Conservation (phyloP, 768 basidiomycete genomes). For the Infundibulicybe gibba region DNA sequence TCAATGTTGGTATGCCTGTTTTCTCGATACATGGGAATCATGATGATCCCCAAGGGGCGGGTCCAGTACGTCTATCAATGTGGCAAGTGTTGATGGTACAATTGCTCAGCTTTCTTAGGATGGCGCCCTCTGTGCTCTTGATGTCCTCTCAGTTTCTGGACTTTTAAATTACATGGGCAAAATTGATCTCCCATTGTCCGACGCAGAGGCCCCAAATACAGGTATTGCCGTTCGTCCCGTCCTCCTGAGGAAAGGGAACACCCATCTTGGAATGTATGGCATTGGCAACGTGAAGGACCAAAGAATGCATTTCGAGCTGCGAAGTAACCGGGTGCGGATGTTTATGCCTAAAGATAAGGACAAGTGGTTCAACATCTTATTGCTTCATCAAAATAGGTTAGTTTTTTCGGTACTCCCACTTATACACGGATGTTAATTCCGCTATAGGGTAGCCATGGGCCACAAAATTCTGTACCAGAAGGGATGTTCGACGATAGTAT, state of each 20-base stretch:
- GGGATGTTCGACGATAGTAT: slow-evolving; percentile 96
- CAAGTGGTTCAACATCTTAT: slow-evolving; percentile 91
- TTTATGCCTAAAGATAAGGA: slow-evolving; percentile 91
- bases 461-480: slow-evolving; percentile 93
- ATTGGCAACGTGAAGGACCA: slow-evolving; percentile 96
- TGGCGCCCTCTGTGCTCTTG: slow-evolving; percentile 93
- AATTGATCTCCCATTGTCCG: slow-evolving; percentile 78
- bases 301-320: slow-evolving; percentile 93
- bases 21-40: slow-evolving; percentile 99
- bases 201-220: slow-evolving; percentile 57
- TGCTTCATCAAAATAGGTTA: slow-evolving; percentile 96
- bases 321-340: slow-evolving; percentile 94
- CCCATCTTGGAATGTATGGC: slow-evolving; percentile 89
- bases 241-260: slow-evolving; percentile 85
- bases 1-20: slow-evolving; percentile 94
- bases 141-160: slow-evolving; percentile 91
- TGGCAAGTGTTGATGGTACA: background rate
- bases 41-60: slow-evolving; percentile 97
- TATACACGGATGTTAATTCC: background rate
- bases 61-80: slow-evolving; percentile 55
- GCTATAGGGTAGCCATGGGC: slow-evolving; percentile 86
- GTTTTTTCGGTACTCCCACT: slow-evolving; percentile 12
- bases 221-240: slow-evolving; percentile 89
- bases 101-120: slow-evolving; percentile 43
- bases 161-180: slow-evolving; percentile 98